A percentile compares a stretch with the other conserved stretches of the same genome.
Evolutionary conservation across 345 rosid genomes (phyloP).

Genomic region (Moringa oleifera): DNA sequence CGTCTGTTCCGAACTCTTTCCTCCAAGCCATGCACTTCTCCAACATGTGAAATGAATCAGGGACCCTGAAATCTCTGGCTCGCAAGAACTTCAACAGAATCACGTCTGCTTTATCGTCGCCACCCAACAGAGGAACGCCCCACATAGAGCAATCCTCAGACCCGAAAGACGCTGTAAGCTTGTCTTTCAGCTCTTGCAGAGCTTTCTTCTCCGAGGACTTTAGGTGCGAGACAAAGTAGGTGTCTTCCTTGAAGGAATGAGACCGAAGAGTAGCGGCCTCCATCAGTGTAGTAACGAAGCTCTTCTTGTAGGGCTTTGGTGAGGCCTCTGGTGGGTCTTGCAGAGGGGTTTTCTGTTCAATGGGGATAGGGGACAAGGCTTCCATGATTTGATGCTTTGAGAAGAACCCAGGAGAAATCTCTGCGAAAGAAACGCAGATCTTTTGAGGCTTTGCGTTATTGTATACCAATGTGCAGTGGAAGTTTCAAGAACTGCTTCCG

Average conservation of each 20-base stretch:
- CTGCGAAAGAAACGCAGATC: conserved; percentile 3
- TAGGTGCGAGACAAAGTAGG: conserved; percentile 66
- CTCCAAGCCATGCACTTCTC: conserved; percentile 81
- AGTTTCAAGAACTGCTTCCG: not conserved
- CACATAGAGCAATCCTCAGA: conserved; percentile 51
- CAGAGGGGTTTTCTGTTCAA: conserved; percentile 29
- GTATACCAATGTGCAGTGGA: not conserved
- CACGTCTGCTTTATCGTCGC: conserved; percentile 70
- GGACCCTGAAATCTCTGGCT: conserved; percentile 78
- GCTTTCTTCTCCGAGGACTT: conserved; percentile 73
- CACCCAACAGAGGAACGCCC: conserved; percentile 62
- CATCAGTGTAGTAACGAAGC: conserved; percentile 69
- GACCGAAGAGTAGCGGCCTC: conserved; percentile 62
- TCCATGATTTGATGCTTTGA: conserved; percentile 25
- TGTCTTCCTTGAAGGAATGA: conserved; percentile 77
- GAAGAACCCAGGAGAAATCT: conserved; percentile 19
- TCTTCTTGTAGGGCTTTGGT: conserved; percentile 53
- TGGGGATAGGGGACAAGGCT: conserved; percentile 39
- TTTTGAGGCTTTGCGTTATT: not conserved
- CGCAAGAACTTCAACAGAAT: conserved; percentile 80
- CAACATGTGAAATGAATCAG: conserved; percentile 59
- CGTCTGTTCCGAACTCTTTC: conserved; percentile 67
- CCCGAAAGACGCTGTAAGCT: conserved; percentile 39
- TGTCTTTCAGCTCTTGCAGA: conserved; percentile 61
- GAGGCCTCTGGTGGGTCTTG: conserved; percentile 28